Evolutionary conservation across 2,329 filamentous ascomycete species (phyloP).

Genomic region (Chaetothyriales sp.): DNA sequence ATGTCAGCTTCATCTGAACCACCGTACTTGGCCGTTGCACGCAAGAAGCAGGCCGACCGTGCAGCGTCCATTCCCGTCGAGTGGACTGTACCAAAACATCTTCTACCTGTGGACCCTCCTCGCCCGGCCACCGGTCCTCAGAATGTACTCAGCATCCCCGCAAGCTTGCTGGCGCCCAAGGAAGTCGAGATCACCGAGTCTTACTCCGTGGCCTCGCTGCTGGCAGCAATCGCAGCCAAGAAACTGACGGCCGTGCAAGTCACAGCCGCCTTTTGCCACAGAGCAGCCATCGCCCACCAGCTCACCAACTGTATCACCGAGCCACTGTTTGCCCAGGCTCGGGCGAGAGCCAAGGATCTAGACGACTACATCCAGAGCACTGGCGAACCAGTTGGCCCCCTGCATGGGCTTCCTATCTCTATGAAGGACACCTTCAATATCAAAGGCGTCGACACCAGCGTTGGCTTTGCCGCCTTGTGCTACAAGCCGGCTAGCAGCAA

Average conservation of each 20-base stretch:
- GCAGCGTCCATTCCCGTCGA: constrained; percentile 26
- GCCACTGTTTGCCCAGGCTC: constrained; percentile 24
- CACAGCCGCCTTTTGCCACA: constrained; percentile 41
- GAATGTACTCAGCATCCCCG: constrained; percentile 36
- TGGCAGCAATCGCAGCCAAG: constrained; percentile 23
- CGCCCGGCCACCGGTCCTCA: constrained; percentile 8
- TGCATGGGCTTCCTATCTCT: constrained; percentile 29
- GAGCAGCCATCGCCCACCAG: constrained; percentile 22
- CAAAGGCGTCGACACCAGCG: constrained; percentile 39
- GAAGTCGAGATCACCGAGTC: constrained; percentile 45
- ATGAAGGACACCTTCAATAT: constrained; percentile 25
- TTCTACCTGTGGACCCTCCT: constrained; percentile 16
- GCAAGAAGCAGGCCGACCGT: constrained; percentile 27
- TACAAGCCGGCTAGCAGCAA: constrained; percentile 44
- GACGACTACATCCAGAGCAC: constrained; percentile 23
- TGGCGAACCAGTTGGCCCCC: constrained; percentile 23
- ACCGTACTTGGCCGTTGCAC: constrained; percentile 21
- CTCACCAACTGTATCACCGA: constrained; percentile 26
- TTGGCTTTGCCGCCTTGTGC: constrained; percentile 48
- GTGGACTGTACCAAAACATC: constrained; percentile 25
- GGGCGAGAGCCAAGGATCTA: constrained; percentile 25
- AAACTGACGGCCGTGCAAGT: constrained; percentile 33
- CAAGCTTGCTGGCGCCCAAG: constrained; percentile 37
- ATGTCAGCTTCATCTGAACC: constrained; percentile 9
- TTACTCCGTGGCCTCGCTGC: constrained; percentile 32